phyloP scores from a whole-genome alignment of 805 yeast genomes.

The Alloascoidea hylecoeti region DNA sequence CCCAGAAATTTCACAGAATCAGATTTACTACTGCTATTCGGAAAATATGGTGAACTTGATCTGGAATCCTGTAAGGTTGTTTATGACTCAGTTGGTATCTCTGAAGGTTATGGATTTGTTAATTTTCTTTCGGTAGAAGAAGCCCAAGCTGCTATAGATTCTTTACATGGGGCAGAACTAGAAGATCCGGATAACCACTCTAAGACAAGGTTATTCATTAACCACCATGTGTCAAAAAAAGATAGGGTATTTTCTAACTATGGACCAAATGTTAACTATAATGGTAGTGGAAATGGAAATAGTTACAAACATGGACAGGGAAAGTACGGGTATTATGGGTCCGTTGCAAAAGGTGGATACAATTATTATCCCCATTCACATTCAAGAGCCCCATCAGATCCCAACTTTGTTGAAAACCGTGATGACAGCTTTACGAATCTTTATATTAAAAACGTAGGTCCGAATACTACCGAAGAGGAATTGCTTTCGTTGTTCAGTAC shows the following conservation, averaged over 20 bases:
- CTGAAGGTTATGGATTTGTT: conserved; percentile 52
- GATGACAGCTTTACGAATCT: conserved; percentile 36
- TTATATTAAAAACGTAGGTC: conserved; percentile 37
- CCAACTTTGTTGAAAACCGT: conserved; percentile 28
- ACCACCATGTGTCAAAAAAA: conserved; percentile 3
- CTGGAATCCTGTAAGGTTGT: conserved; percentile 9
- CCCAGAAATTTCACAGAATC: background rate
- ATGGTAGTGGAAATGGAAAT: background rate
- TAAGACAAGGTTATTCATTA: conserved; percentile 9
- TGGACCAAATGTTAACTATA: background rate
- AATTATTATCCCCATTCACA: conserved; percentile 4
- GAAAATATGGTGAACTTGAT: background rate
- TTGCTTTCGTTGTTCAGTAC: conserved; percentile 27
- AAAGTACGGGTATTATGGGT: conserved; percentile 6
- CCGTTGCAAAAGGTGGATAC: conserved; percentile 5
- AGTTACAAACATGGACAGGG: background rate
- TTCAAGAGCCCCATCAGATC: too few relatives aligned
- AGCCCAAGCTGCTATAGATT: conserved; percentile 8
- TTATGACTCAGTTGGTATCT: conserved; percentile 27
- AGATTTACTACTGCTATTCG: background rate
- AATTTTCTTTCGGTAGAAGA: conserved; percentile 8
- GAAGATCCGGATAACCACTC: too few relatives aligned
- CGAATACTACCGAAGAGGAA: conserved; percentile 19
- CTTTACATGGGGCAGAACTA: conserved; percentile 9
- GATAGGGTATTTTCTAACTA: conserved; percentile 4